Percentiles rank a stretch among this genome's conserved stretches.
Evolutionary conservation across 768 basidiomycete species (phyloP).

Genomic region (Plicaturopsis crispa): DNA sequence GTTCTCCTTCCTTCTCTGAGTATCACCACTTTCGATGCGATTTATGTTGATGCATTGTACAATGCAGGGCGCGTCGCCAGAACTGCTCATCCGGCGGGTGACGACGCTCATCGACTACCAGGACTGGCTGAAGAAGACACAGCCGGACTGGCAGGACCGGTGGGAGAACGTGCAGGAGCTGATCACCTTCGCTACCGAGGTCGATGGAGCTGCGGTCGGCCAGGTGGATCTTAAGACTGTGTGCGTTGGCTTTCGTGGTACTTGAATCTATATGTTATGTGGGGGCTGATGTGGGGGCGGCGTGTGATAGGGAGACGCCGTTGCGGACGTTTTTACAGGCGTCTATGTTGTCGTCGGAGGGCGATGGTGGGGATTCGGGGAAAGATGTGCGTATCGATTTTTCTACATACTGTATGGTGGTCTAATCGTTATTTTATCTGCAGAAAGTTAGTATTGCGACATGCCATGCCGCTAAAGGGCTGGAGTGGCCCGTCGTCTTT

Average conservation of each 20-base stretch:
- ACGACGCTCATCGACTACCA: constrained; percentile 56
- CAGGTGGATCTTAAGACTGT: constrained; percentile 10
- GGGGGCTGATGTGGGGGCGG: too few relatives aligned
- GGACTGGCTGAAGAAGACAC: constrained; percentile 59
- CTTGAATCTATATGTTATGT: too few relatives aligned
- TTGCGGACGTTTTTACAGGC: constrained; percentile 69
- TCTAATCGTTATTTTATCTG: constrained; percentile 1
- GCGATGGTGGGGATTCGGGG: constrained; percentile 46
- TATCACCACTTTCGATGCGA: neutral
- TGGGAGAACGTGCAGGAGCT: constrained; percentile 88
- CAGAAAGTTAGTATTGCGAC: constrained; percentile 83
- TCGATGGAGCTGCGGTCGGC: constrained; percentile 26
- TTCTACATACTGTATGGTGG: neutral
- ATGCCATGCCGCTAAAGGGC: constrained; percentile 84
- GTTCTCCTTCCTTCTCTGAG: neutral
- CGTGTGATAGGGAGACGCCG: constrained; percentile 42
- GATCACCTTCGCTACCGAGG: constrained; percentile 66
- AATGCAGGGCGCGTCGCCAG: constrained; percentile 52
- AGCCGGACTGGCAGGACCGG: constrained; percentile 66
- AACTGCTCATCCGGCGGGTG: constrained; percentile 53
- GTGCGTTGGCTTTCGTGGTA: too few relatives aligned
- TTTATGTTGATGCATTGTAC: neutral
- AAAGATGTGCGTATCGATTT: constrained; percentile 32
- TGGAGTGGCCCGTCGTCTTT: constrained; percentile 91
- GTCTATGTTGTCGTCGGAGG: constrained; percentile 78